Conservation (phyloP, 257 asterid species). For the Echites panduratus region DNA sequence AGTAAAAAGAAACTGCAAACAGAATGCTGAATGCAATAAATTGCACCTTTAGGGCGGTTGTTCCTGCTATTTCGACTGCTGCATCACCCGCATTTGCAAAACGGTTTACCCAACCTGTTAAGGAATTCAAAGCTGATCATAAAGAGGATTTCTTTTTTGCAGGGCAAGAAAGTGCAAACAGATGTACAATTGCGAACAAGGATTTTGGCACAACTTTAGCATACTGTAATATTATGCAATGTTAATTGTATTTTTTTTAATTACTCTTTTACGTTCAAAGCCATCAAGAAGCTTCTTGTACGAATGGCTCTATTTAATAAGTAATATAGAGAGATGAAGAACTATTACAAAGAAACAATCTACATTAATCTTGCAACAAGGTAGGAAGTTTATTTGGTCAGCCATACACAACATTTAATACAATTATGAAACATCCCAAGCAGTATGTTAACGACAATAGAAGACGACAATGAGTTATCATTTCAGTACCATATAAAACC, state of each 20-base stretch:
- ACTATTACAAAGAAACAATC: not conserved
- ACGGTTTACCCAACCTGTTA: constrained; percentile 94
- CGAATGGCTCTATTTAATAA: not conserved
- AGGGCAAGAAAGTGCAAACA: not conserved
- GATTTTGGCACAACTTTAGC: not conserved
- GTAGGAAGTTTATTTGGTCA: not conserved
- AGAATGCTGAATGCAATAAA: constrained; percentile 1
- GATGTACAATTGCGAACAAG: not conserved
- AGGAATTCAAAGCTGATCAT: not conserved
- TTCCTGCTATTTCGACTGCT: constrained; percentile 89
- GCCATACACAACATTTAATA: not conserved
- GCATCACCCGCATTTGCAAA: constrained; percentile 95
- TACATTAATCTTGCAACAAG: not conserved
- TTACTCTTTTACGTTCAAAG: not conserved
- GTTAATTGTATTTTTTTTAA: not conserved
- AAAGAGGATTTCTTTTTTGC: not conserved
- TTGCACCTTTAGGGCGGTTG: constrained; percentile 76
- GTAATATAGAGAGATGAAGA: not conserved
- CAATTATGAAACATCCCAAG: not conserved
- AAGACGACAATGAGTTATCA: not conserved
- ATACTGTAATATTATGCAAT: not conserved
- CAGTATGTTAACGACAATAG: not conserved
- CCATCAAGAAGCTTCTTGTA: not conserved
- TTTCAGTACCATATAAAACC: not conserved
- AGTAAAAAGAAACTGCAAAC: not conserved